These are phyloP conservation scores for Lyophyllum decastes DNA, from an alignment of 768 basidiomycete species.

Conservation along the genomic window DNA sequence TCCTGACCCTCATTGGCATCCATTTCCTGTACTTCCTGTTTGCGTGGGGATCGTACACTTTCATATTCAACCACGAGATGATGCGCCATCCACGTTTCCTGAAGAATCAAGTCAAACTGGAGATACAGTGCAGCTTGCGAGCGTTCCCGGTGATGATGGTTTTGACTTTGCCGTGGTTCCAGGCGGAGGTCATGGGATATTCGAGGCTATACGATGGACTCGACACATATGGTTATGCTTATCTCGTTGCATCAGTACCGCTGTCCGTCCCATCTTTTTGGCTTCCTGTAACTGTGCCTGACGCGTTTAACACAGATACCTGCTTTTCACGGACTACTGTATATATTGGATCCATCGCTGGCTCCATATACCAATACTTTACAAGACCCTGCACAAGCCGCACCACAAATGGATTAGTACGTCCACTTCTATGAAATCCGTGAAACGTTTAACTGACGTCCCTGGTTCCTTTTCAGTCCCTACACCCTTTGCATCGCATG, in stretches of 20 bases:
- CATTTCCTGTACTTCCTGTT: slow-evolving; percentile 86
- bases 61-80: slow-evolving; percentile 94
- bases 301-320: slow-evolving; percentile 47
- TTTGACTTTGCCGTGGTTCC: slow-evolving; percentile 92
- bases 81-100: slow-evolving; percentile 94
- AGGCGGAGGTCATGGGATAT: slow-evolving; percentile 87
- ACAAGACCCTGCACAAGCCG: slow-evolving; percentile 94
- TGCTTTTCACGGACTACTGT: slow-evolving; percentile 87
- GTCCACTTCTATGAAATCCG: slow-evolving; percentile 31
- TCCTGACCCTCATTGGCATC: slow-evolving; percentile 80
- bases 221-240: slow-evolving; percentile 78
- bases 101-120: slow-evolving; percentile 79
- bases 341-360: slow-evolving; percentile 98
- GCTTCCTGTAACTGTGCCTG: not conserved
- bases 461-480: slow-evolving; percentile 64
- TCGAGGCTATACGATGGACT: slow-evolving; percentile 77
- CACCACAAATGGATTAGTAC: slow-evolving; percentile 98
- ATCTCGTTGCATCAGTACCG: slow-evolving; percentile 66
- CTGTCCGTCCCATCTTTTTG: slow-evolving; percentile 47
- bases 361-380: slow-evolving; percentile 82
- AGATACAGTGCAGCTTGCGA: slow-evolving; percentile 73
- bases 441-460: not conserved
- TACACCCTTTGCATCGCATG: slow-evolving; percentile 95
- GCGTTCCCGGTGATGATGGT: slow-evolving; percentile 84
- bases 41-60: slow-evolving; percentile 79